These are phyloP conservation scores for Yarrowia bubula DNA, from an alignment of 805 yeast species.

Conservation along the genomic window DNA sequence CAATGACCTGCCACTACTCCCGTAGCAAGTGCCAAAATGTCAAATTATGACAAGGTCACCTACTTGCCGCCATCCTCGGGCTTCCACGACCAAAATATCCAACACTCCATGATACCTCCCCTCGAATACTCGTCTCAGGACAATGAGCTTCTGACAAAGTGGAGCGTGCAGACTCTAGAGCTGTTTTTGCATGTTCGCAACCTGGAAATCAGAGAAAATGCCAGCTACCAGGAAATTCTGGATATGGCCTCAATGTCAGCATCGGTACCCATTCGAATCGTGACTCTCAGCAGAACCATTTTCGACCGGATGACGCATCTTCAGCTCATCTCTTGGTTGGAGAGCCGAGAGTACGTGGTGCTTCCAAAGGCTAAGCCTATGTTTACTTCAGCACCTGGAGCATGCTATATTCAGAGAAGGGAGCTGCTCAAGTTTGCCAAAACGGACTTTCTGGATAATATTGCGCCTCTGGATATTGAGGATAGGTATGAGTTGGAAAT, in stretches of 20 bases:
- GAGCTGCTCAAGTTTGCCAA: constrained; percentile 9
- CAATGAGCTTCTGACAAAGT: neutral
- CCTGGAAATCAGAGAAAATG: neutral
- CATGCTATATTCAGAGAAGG: neutral
- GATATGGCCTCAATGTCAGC: neutral
- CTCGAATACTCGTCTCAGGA: neutral
- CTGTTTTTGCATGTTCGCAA: neutral
- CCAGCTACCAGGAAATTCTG: neutral
- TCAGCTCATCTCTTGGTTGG: constrained; percentile 8
- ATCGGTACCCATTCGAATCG: constrained; percentile 1
- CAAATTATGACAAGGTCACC: constrained; percentile 9
- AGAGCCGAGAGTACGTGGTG: constrained; percentile 1
- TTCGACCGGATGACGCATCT: constrained; percentile 7
- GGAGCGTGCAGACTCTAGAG: constrained; percentile 5
- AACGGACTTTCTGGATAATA: neutral
- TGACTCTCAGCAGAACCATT: neutral
- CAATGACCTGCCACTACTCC: neutral
- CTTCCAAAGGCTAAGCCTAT: constrained; percentile 8
- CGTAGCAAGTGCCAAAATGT: neutral
- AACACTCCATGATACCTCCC: neutral
- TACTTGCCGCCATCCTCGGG: neutral
- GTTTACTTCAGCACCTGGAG: constrained; percentile 5
- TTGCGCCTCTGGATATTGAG: neutral
- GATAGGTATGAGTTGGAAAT: constrained; percentile 7
- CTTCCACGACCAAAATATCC: neutral